phyloP scores from a whole-genome alignment of 768 basidiomycete genomes.

The Termitomyces sp. region DNA sequence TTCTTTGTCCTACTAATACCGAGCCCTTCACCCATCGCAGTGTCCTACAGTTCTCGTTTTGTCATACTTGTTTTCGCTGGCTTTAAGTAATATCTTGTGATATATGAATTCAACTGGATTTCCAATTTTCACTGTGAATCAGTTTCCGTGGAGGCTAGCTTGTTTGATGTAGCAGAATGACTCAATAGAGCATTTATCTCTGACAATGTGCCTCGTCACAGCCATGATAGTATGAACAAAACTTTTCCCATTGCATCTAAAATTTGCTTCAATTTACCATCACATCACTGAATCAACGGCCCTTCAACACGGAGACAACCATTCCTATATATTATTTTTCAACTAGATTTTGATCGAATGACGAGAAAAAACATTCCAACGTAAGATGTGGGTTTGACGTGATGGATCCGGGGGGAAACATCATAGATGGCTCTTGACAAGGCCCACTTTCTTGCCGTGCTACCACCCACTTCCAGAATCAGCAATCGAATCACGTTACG shows the following conservation, averaged over 20 bases:
- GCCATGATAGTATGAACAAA: too few relatives aligned
- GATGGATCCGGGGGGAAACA: too few relatives aligned
- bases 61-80: neutral
- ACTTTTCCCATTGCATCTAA: too few relatives aligned
- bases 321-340: neutral
- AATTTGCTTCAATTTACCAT: neutral
- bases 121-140: neutral
- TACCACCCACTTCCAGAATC: too few relatives aligned
- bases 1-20: neutral
- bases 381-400: neutral
- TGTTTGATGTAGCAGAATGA: neutral
- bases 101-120: conserved; percentile 1
- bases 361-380: neutral
- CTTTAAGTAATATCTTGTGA: neutral
- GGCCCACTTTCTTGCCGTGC: too few relatives aligned
- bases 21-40: neutral
- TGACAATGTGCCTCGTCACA: neutral
- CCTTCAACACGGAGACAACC: neutral
- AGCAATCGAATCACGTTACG: too few relatives aligned
- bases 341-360: neutral
- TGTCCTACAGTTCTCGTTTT: neutral
- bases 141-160: neutral
- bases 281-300: neutral
- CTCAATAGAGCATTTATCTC: neutral
- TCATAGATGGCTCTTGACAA: too few relatives aligned